Conservation (phyloP, 768 basidiomycete species). For the Pleurotus ostreatus region DNA sequence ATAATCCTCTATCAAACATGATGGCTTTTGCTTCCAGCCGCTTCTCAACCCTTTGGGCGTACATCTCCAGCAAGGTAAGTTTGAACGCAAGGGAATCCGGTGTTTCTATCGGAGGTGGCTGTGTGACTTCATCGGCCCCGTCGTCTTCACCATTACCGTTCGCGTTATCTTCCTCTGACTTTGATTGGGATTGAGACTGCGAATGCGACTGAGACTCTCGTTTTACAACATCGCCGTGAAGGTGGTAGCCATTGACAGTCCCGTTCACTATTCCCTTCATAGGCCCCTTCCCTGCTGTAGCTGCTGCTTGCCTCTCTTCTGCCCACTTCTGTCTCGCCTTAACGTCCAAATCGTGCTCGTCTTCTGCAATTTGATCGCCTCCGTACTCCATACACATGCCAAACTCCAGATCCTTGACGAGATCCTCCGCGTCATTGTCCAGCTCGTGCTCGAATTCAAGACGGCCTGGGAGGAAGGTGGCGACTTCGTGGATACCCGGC, state of each 20-base stretch:
- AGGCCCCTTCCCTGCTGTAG: conserved; percentile 31
- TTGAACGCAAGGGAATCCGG: conserved; percentile 84
- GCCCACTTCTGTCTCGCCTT: conserved; percentile 50
- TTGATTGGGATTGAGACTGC: conserved; percentile 15
- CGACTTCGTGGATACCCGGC: conserved; percentile 89
- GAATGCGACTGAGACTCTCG: conserved; percentile 15
- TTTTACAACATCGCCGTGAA: conserved; percentile 33
- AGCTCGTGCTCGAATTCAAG: conserved; percentile 97
- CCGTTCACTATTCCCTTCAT: conserved; percentile 41
- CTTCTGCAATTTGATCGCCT: conserved; percentile 77
- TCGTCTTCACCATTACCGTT: conserved; percentile 41
- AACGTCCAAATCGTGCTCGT: conserved; percentile 74
- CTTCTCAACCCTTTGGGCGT: conserved; percentile 83
- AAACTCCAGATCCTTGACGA: conserved; percentile 95
- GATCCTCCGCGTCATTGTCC: conserved; percentile 94
- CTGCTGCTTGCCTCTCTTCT: conserved; percentile 33
- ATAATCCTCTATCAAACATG: conserved; percentile 86
- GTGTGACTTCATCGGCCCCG: conserved; percentile 60
- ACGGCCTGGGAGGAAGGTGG: conserved; percentile 92
- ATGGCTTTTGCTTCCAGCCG: conserved; percentile 81
- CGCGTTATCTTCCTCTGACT: conserved; percentile 42
- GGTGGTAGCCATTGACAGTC: conserved; percentile 39
- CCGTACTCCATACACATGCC: conserved; percentile 83
- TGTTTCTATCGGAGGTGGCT: conserved; percentile 80
- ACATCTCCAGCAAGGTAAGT: conserved; percentile 85